phyloP scores from a whole-genome alignment of 192 early-diverging fungal species.

The Coemansia pectinata region DNA sequence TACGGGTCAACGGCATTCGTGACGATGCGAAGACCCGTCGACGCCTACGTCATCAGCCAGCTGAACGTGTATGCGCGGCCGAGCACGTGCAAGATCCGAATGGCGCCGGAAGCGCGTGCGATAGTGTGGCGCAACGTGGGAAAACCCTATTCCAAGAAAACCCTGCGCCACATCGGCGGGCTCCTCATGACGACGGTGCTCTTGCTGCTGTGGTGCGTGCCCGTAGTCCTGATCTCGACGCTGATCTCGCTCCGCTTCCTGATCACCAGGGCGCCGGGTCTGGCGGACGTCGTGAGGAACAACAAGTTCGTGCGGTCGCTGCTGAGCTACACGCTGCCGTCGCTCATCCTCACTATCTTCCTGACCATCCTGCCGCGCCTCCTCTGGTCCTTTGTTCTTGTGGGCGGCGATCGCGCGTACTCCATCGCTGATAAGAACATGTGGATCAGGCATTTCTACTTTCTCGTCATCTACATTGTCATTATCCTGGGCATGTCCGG shows the following conservation, averaged over 20 bases:
- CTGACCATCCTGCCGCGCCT: constrained; percentile 69
- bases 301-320: constrained; percentile 62
- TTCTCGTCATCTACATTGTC: constrained; percentile 73
- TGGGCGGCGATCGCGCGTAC: constrained; percentile 49
- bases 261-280: constrained; percentile 60
- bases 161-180: constrained; percentile 60
- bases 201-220: constrained; percentile 74
- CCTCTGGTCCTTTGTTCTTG: constrained; percentile 52
- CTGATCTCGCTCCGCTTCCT: constrained; percentile 67
- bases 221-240: constrained; percentile 66
- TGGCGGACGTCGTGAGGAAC: constrained; percentile 58
- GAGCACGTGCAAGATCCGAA: constrained; percentile 57
- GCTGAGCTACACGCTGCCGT: constrained; percentile 71
- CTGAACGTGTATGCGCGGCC: constrained; percentile 64
- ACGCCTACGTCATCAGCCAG: constrained; percentile 68
- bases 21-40: constrained; percentile 65
- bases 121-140: constrained; percentile 70
- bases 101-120: constrained; percentile 75
- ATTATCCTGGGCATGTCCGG: constrained; percentile 71
- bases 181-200: constrained; percentile 61
- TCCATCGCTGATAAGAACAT: constrained; percentile 50
- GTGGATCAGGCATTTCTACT: constrained; percentile 67
- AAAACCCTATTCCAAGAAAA: constrained; percentile 57
- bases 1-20: constrained; percentile 67
- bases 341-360: constrained; percentile 70